Conservation (phyloP, 305 asterid species). For the Fraxinus ornus region DNA sequence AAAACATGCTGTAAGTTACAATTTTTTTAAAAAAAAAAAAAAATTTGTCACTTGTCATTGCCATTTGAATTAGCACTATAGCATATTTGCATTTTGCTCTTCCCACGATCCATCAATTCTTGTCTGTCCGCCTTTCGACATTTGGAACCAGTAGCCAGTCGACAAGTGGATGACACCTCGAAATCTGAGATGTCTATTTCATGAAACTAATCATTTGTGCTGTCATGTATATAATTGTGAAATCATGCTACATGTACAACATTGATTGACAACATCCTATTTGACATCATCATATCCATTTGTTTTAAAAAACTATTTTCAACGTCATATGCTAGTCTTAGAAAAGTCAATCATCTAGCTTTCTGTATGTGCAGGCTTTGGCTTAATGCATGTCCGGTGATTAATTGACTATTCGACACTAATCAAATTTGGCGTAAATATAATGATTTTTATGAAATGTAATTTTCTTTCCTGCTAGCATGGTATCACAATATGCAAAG, state of each 20-base stretch:
- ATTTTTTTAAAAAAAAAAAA: background rate
- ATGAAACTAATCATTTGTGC: constrained; percentile 35
- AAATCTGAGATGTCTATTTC: constrained; percentile 27
- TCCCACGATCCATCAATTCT: constrained; percentile 25
- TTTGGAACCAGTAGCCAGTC: constrained; percentile 21
- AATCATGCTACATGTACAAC: no score
- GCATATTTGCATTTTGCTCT: constrained; percentile 8
- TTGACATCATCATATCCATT: no score
- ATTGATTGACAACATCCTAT: no score
- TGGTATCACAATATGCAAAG: no score
- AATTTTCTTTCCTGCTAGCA: no score
- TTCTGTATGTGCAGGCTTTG: background rate
- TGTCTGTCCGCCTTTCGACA: constrained; percentile 52
- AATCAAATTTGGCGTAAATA: background rate
- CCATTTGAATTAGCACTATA: background rate
- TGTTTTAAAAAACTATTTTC: no score
- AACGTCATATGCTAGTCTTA: background rate
- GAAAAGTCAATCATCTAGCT: constrained; percentile 16
- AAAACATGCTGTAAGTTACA: background rate
- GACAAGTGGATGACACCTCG: constrained; percentile 33
- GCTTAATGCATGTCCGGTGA: background rate
- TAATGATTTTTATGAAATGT: no score
- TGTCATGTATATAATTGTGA: background rate
- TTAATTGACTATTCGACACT: background rate
- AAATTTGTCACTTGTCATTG: background rate